Evolutionary conservation across 2,329 filamentous ascomycete genomes (phyloP), one percentile per base, ranked within the genome.

Genomic region (Paracamarosporium sp.): DNA sequence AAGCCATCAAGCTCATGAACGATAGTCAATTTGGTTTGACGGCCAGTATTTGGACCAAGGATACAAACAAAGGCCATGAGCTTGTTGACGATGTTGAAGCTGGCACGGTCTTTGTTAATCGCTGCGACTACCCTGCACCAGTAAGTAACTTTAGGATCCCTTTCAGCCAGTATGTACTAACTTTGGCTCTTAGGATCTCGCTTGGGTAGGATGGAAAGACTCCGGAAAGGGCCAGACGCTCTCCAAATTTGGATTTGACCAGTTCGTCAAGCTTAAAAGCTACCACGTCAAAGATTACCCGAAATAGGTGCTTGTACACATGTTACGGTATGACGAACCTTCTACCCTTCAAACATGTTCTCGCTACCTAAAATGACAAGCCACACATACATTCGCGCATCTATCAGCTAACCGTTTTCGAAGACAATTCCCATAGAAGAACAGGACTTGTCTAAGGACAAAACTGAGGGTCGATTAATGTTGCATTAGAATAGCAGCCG

Each of bases 191-290:
- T 15, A 94, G 91, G 92, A 96, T 77, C 86, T 96, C 65, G 92
- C 93, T n/a, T 96, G 92, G 92, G 95, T 93, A 2, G 94, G 94
- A 11, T 97, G 93, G 93, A 98, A 98, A 82, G 93, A 97, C 76
- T 97, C 93, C 59, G 94, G 94, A 63, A 93, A 91, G 77, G 94
- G 94, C 22, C 90, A 93, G 67, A 97, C 93, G 9, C 80, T 98
- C 68, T 95, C 92, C 79, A 88, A 82, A 68, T 96, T 93, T 71
- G 94, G 94, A 11, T 98, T 96, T 73, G 94, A 97, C 69, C 92
- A 96, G 74, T 98, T 97, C 74, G 90, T 96, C 73, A 96, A 95
- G 84, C 84, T 97, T 70, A 97, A 97, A 88, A 97, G 91, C 82
- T 96, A 90, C 77, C 94, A 98, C 78, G 76, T 97, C 75, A 97